Evolutionary conservation across 345 rosid species (phyloP).

Genomic region (Syzygium jambos): DNA sequence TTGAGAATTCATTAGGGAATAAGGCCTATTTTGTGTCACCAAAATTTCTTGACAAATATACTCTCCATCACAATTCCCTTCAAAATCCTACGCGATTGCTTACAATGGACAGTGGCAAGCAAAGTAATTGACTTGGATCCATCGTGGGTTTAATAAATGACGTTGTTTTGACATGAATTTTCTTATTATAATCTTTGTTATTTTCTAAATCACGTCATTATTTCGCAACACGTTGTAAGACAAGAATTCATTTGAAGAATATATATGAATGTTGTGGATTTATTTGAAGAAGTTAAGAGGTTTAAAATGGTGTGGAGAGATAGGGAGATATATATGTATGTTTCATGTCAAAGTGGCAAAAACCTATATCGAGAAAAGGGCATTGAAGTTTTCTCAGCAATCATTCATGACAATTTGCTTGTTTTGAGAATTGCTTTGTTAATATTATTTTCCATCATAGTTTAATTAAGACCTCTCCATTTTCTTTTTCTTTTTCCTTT

Average conservation of each 20-base stretch:
- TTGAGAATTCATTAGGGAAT: no score
- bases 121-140: no score
- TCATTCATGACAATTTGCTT: not conserved
- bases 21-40: not conserved
- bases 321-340: not conserved
- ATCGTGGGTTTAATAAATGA: no score
- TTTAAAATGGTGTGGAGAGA: not conserved
- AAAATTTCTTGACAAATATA: not conserved
- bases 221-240: no score
- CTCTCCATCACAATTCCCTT: not conserved
- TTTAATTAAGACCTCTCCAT: no score
- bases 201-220: not conserved
- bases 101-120: no score
- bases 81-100: not conserved
- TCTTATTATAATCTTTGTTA: not conserved
- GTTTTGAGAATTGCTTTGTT: not conserved
- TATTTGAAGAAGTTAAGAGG: not conserved
- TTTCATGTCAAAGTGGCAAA: not conserved
- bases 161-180: no score
- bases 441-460: no score
- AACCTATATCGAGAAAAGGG: not conserved
- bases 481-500: no score
- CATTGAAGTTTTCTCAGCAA: not conserved
- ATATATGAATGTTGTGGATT: not conserved
- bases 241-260: not conserved